A percentile compares a stretch with the other conserved stretches of the same genome.
phyloP scores from a whole-genome alignment of 352 stramenopile genomes.

The Thalassiosira mediterranea region DNA sequence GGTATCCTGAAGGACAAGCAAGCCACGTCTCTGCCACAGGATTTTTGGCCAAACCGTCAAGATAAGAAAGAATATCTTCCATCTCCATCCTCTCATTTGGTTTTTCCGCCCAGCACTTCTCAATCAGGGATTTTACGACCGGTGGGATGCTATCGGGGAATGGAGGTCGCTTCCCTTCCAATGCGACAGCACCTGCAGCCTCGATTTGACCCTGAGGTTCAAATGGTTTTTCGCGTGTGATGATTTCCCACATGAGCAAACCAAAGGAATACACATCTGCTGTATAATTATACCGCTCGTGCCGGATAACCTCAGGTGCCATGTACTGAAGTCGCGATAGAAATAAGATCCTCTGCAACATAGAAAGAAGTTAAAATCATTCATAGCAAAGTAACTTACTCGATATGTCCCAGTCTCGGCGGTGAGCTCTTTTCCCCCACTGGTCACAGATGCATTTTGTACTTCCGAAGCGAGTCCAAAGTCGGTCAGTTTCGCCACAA shows the following conservation, averaged over 20 bases:
- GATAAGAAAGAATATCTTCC: too few relatives aligned
- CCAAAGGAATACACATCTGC: constrained; percentile 74
- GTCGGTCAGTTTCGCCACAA: constrained; percentile 70
- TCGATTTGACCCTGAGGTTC: constrained; percentile 55
- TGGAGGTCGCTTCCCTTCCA: constrained; percentile 50
- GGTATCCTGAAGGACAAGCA: too few relatives aligned
- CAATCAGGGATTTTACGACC: constrained; percentile 49
- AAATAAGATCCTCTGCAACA: too few relatives aligned
- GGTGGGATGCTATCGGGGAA: constrained; percentile 52
- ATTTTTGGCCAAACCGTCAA: too few relatives aligned
- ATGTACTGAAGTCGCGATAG: too few relatives aligned
- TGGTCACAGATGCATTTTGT: constrained; percentile 17
- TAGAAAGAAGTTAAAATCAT: too few relatives aligned
- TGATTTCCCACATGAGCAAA: constrained; percentile 66
- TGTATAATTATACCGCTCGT: constrained; percentile 62
- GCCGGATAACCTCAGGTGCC: constrained; percentile 68
- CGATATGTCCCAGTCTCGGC: constrained; percentile 77
- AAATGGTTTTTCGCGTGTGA: constrained; percentile 69
- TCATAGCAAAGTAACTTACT: too few relatives aligned
- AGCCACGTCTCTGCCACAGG: too few relatives aligned
- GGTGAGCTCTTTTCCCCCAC: constrained; percentile 45
- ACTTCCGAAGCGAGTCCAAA: constrained; percentile 64
- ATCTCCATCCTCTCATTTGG: constrained; percentile 48
- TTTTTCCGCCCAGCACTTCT: constrained; percentile 60
- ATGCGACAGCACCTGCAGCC: constrained; percentile 61